A percentile compares a stretch with the other conserved stretches of the same genome.
phyloP scores from a whole-genome alignment of 2,329 filamentous ascomycete genomes.

The Alternaria sp. region DNA sequence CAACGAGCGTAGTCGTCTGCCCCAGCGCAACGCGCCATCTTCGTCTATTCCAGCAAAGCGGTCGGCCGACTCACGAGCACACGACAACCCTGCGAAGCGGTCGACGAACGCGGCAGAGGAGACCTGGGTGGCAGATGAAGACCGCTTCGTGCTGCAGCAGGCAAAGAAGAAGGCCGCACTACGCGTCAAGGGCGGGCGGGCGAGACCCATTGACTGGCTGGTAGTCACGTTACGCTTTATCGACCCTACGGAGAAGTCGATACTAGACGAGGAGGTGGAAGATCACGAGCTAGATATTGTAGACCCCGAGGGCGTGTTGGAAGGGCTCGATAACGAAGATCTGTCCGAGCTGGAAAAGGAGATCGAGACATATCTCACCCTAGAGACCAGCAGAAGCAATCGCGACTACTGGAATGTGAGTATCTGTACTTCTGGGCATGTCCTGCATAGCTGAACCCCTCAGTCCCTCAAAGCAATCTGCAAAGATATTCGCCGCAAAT shows the following conservation, averaged over 20 bases:
- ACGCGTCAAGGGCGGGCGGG: constrained; percentile 87
- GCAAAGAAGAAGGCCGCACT: constrained; percentile 98
- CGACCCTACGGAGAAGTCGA: constrained; percentile 76
- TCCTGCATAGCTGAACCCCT: constrained; percentile 21
- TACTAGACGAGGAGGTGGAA: constrained; percentile 81
- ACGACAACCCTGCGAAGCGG: constrained; percentile 53
- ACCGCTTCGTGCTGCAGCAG: constrained; percentile 94
- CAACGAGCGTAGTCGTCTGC: constrained; percentile 30
- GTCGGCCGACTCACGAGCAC: constrained; percentile 54
- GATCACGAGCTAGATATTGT: constrained; percentile 78
- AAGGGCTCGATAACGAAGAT: constrained; percentile 71
- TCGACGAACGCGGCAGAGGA: constrained; percentile 58
- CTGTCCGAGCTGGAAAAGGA: constrained; percentile 81
- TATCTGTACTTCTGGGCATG: constrained; percentile 26
- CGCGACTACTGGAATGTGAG: constrained; percentile 83
- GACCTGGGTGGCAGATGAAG: constrained; percentile 89
- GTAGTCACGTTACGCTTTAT: constrained; percentile 90
- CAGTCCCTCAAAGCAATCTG: constrained; percentile 85
- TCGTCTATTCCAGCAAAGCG: constrained; percentile 55
- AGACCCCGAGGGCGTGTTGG: constrained; percentile 81
- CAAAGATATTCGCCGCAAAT: constrained; percentile 74
- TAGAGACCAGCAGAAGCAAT: constrained; percentile 82
- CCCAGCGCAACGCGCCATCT: constrained; percentile 34
- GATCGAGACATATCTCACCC: constrained; percentile 77
- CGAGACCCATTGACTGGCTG: constrained; percentile 91